These are phyloP conservation scores for Naegleria fowleri DNA, from an alignment of 208 protist genomes.

Conservation along the genomic window DNA sequence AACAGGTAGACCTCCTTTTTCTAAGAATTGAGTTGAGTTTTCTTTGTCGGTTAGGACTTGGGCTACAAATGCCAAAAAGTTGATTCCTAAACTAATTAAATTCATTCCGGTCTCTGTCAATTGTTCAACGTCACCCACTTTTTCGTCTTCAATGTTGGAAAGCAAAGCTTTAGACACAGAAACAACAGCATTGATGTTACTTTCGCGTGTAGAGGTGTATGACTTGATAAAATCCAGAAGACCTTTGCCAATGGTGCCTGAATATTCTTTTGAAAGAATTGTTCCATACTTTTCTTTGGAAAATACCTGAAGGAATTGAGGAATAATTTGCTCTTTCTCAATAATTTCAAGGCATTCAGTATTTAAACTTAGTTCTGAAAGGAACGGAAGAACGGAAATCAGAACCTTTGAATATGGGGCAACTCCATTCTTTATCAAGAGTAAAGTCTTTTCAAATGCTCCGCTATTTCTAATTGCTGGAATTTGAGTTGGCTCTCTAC, in stretches of 20 bases:
- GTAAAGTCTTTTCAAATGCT: background rate
- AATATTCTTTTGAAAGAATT: background rate
- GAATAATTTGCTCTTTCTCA: background rate
- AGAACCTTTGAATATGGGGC: background rate
- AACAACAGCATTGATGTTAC: background rate
- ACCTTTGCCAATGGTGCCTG: background rate
- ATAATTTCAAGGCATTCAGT: background rate
- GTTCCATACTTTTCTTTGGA: background rate
- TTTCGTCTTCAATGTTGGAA: background rate
- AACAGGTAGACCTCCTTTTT: background rate
- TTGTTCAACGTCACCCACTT: background rate
- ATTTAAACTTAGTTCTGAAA: background rate
- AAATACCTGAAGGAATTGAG: background rate
- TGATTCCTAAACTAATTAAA: background rate
- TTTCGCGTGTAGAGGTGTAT: background rate
- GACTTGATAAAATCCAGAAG: background rate
- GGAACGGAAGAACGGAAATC: background rate
- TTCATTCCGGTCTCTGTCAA: no score
- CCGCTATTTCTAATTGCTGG: background rate
- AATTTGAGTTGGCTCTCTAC: background rate
- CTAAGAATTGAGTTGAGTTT: background rate
- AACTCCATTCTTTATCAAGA: background rate
- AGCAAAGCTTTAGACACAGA: background rate
- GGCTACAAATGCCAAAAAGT: background rate
- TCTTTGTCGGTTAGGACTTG: background rate